Base-by-base conservation (phyloP, 495 filamentous ascomycete species). In the Penicillium paxilli region DNA sequence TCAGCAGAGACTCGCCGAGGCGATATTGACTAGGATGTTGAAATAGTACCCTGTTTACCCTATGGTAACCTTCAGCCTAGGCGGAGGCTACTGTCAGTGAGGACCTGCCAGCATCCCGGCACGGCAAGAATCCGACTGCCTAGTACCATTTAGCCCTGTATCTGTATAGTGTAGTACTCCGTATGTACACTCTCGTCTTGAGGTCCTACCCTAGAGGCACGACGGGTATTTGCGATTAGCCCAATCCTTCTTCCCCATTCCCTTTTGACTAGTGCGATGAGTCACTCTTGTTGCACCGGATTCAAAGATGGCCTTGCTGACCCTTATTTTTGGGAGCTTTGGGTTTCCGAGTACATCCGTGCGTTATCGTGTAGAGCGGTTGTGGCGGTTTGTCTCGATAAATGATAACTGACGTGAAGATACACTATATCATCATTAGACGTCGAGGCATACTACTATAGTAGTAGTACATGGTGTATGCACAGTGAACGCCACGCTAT, bases 301-400 rank as follows among this genome's bases (percentile, higher is more conserved):
- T 44, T 49, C 46, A 32, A 32, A 33, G 6, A 17, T 11, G 44
- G 28, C 22, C 37, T 38, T 35, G 35, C 46, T 57, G 54, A 57
- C 55, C 33, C 35, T 38, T 20, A 38, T 38, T 38, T 19, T 38
- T 38, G 14, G 35, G 35, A 6, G 26, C 11, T 28, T 16, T 37
- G 16, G 16, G 35, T 5, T 22, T 52, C 47, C 44, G 37, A 33
- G 32, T 46, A 25, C 47, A 62, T 54, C 59, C 59, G 59, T 55
- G 59, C 55, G 55, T 40, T 49, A 49, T 52, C 57, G 35, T 62
- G 44, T 47, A 44, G 20, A 48, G 57, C 57, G 57, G 57, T 53
- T 60, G 50, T 58, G 53, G 56, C 56, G 47, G 52, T 42, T 47
- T 55, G 20, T 40, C 40, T 42, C n/a, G 40, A 42, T 42, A 42